Evolutionary conservation across 148 eudicot species (phyloP).

Genomic region (Euryodendron excelsum): DNA sequence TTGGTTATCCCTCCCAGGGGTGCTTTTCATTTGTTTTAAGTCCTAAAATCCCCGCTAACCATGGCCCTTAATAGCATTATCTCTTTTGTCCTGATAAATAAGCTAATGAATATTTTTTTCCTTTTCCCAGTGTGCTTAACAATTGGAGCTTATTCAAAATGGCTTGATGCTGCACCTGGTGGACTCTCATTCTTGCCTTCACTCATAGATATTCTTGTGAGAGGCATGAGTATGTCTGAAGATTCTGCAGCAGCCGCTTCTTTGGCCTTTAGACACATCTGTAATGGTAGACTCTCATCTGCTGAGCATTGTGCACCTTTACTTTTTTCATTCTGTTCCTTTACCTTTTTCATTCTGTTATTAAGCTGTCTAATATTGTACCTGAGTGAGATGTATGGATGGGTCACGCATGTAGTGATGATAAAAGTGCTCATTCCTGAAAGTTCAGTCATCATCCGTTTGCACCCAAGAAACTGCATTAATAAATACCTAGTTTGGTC

Average conservation of each 20-base stretch:
- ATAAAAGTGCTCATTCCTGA: neutral
- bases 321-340: too few species aligned
- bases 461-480: too few species aligned
- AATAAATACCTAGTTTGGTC: neutral
- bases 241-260: conserved; percentile 98
- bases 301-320: neutral
- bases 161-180: conserved; percentile 85
- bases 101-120: neutral
- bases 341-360: neutral
- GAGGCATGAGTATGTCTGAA: conserved; percentile 94
- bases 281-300: conserved; percentile 53
- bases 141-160: conserved; percentile 95
- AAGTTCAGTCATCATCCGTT: neutral
- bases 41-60: neutral
- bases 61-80: neutral
- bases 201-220: conserved; percentile 86
- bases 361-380: neutral
- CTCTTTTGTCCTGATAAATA: neutral
- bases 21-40: neutral
- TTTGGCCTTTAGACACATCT: conserved; percentile 86
- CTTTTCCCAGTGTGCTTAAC: conserved; percentile 66
- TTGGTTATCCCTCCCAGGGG: neutral
- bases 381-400: neutral
- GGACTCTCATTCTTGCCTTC: conserved; percentile 80
- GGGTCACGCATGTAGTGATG: neutral